phyloP scores from a whole-genome alignment of 2,329 filamentous ascomycete species.

The Sporothrix pseudoabietina region DNA sequence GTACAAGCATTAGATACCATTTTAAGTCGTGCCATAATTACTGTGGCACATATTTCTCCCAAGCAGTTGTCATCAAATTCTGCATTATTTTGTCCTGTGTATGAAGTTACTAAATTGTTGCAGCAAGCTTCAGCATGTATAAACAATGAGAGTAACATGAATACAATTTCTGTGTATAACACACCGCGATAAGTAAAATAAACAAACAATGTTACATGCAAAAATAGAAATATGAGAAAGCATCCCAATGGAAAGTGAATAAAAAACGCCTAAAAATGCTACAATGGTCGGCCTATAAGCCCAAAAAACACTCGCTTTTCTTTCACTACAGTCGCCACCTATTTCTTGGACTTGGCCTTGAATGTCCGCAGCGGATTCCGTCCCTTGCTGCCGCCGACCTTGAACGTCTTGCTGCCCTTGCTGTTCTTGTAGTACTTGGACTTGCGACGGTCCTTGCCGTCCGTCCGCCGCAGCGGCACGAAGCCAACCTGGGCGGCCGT shows the following conservation, averaged over 20 bases:
- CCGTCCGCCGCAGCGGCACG: conserved; percentile 65
- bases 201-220: not conserved
- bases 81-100: not conserved
- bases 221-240: not conserved
- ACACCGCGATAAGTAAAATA: not conserved
- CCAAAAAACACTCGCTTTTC: not conserved
- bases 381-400: conserved; percentile 25
- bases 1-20: not conserved
- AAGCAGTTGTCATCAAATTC: not conserved
- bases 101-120: not conserved
- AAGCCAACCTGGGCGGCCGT: conserved; percentile 71
- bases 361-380: conserved; percentile 35
- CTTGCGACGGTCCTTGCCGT: conserved; percentile 52
- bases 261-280: conserved; percentile 23
- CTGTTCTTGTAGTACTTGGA: conserved; percentile 57
- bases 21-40: not conserved
- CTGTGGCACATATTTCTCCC: not conserved
- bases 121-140: not conserved
- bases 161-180: not conserved
- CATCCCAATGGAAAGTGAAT: not conserved
- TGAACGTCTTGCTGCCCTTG: conserved; percentile 43
- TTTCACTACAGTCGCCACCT: not conserved
- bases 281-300: not conserved
- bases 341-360: conserved; percentile 31
- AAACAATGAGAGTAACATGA: not conserved